Conservation (phyloP, 2,329 filamentous ascomycete species). For the Xylariaceae sp. region DNA sequence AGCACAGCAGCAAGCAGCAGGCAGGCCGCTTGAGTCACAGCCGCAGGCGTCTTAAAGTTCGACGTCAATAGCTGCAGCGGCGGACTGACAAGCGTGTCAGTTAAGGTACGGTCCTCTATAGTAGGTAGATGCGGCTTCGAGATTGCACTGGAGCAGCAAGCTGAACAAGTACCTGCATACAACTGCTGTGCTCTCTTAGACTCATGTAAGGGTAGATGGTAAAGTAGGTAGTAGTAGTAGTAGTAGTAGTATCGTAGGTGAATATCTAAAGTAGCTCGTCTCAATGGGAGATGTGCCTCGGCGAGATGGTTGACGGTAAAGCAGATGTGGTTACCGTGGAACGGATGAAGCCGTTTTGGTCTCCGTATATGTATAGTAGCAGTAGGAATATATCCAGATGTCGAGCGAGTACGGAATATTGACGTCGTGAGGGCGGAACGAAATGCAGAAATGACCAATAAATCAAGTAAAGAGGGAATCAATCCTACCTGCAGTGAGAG, state of each 20-base stretch:
- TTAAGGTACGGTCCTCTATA: neutral
- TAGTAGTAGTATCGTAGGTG: too few relatives aligned
- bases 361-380: too few relatives aligned
- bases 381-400: neutral
- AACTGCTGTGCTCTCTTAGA: neutral
- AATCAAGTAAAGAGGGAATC: neutral
- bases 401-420: neutral
- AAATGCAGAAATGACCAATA: neutral
- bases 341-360: neutral
- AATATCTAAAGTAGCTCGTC: neutral
- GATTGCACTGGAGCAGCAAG: conserved; percentile 7
- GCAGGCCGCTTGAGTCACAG: conserved; percentile 13
- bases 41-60: neutral
- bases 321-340: neutral
- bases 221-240: neutral
- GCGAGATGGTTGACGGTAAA: neutral
- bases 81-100: conserved; percentile 13
- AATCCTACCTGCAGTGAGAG: neutral
- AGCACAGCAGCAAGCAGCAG: too few relatives aligned
- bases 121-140: neutral
- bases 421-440: neutral
- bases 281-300: neutral
- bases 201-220: neutral
- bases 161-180: conserved; percentile 11
- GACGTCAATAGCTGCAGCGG: conserved; percentile 12